Evolutionary conservation across 495 filamentous ascomycete genomes (phyloP), one percentile per base, ranked within the genome.

Genomic region (Aspergillus heteromorphus): DNA sequence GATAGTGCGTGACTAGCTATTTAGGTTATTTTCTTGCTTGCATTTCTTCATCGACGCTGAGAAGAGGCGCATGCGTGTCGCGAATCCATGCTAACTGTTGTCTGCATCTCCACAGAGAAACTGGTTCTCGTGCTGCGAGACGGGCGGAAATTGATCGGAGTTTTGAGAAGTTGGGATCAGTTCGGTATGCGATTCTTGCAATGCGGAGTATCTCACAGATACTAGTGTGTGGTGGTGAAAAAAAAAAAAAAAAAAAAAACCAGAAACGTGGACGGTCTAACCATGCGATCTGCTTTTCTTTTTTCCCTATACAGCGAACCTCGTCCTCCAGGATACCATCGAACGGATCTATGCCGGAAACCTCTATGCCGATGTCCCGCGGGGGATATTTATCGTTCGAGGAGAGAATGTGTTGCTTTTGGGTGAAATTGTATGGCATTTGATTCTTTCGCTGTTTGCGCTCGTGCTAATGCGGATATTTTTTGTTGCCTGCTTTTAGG

Each of bases 151-250:
- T 75, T 96, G 56, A 88, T 93, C 48, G 93, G 93, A 17, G 89
- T 97, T 10, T 72, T 98, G 62, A 78, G 93, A 59, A 96, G 90
- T 64, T 98, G 95, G 92, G 93, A 98, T 73, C 93, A 98, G 69
- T 97, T 96, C 65, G 91, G 91, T 93, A 85, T 61, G 79, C 60
- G 27, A 36, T 48, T 45, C 18, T 54, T n/a, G 8, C 20, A 18
- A 16, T 49, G 20, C 17, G 25, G 11, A 14, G 6, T 11, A 0
- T 36, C 10, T 40, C 6, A 41, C 25, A 14, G 27, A 36, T 17
- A 21, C 29, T 43, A 1, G 20, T 9, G 1, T 14, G 36, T n/a
- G n/a, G 7, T 27, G 23, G 23, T 3, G 23, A 27, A 7, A 27
- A 4, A 27, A 27, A 7, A 27, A 27, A 27, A 27, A 7, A 27